These are phyloP conservation scores for Ceratorhiza oryzae-sativae DNA, from an alignment of 1,284 basidiomycete species.

Conservation along the genomic window DNA sequence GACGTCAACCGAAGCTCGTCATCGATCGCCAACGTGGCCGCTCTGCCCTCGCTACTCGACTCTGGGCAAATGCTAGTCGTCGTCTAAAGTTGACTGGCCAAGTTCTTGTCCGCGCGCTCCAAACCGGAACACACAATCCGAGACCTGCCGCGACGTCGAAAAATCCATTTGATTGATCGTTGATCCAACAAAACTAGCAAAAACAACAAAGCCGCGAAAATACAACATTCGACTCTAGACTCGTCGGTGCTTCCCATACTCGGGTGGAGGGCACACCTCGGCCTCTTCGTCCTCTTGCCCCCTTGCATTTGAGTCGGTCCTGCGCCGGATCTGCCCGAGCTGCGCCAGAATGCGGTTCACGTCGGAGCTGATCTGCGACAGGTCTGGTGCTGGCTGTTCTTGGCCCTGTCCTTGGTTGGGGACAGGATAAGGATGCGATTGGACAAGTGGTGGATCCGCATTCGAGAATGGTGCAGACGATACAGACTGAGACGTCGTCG, in stretches of 20 bases:
- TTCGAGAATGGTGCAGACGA: neutral
- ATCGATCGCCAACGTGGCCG: conserved; percentile 9
- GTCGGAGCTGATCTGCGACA: conserved; percentile 37
- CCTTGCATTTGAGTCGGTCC: conserved; percentile 3
- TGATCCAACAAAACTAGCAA: neutral
- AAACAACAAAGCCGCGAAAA: neutral
- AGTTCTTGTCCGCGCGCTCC: neutral
- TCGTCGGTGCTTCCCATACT: conserved; percentile 33
- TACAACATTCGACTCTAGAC: neutral
- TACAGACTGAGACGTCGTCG: neutral
- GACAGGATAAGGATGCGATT: neutral
- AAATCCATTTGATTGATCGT: neutral
- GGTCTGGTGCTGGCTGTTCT: neutral
- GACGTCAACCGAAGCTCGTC: conserved; percentile 9
- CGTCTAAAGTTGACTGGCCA: neutral
- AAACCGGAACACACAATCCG: neutral
- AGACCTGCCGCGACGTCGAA: neutral
- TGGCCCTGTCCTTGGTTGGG: neutral
- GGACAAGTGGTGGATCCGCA: neutral
- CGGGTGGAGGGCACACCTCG: neutral
- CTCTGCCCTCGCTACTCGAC: conserved; percentile 11
- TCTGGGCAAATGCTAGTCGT: neutral
- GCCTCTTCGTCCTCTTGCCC: conserved; percentile 5
- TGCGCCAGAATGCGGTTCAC: conserved; percentile 35
- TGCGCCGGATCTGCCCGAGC: conserved; percentile 37